Evolutionary conservation across 192 early-diverging fungal species (phyloP), one percentile per base, ranked within the genome.

Genomic region (Rhizophagus clarus): DNA sequence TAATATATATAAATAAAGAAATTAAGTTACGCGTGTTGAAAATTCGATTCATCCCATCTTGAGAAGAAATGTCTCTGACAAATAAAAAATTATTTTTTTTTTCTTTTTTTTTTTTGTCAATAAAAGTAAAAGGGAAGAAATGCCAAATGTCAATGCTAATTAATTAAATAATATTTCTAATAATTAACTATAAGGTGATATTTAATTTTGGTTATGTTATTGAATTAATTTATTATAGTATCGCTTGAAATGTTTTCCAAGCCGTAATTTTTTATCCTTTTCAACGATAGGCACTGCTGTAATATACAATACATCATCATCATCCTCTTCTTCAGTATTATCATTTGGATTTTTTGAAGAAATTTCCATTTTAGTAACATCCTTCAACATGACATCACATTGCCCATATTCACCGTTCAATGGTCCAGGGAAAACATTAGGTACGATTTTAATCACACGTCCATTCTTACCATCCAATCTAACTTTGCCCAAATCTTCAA

Each of bases 401-500:
- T 64, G n/a, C 15, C 28, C 28, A 64, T 64, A 28, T 28, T 64
- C 63, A 4, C 63, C 63, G 26, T 29, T 64, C 28, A 64, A 64
- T 5, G 63, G 63, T 28, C 63, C 63, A 0, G 63, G 63, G 11
- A 24, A 64, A 64, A 64, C 63, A 28, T 28, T 28, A 64, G 28
- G 63, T 28, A 14, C 14, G 10, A 64, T 64, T 64, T 64, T 64
- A 14, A 64, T 64, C 2, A 64, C 28, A 24, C 63, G n/a, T 10
- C 63, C 63, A 64, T 64, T 64, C 24, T 64, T 64, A 64, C 63
- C 63, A 64, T 64, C 63, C 20, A 64, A 24, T 24, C 63, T 64
- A 64, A 64, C 63, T 15, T 64, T 64, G 29, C 63, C 63, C 26
- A 64, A 64, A 64, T 29, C 63, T 64, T 64, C 63, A 64, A 64